These are phyloP conservation scores for Wallacemonas sp. DNA, from an alignment of 208 protist species.

Conservation along the genomic window DNA sequence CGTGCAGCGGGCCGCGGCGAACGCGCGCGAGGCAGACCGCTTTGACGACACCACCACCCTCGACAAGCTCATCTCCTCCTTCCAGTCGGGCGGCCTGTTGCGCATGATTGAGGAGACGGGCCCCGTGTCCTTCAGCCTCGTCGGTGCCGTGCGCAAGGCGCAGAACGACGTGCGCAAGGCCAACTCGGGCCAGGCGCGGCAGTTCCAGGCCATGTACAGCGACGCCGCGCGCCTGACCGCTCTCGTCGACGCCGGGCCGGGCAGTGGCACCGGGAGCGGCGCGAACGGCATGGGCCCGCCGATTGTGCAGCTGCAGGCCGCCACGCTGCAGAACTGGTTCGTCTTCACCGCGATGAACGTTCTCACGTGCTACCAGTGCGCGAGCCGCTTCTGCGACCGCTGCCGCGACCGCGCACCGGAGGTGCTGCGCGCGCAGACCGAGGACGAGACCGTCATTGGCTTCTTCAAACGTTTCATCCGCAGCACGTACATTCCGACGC, in stretches of 20 bases:
- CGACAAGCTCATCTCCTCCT: slow-evolving; percentile 63
- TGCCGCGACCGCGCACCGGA: slow-evolving; percentile 59
- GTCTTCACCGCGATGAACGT: slow-evolving; percentile 87
- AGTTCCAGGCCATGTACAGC: slow-evolving; percentile 45
- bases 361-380: slow-evolving; percentile 81
- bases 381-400: slow-evolving; percentile 58
- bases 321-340: slow-evolving; percentile 76
- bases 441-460: slow-evolving; percentile 58
- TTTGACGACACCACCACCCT: slow-evolving; percentile 43
- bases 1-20: slow-evolving; percentile 52
- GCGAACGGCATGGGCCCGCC: slow-evolving; percentile 19
- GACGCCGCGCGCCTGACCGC: slow-evolving; percentile 41
- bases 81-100: slow-evolving; percentile 61
- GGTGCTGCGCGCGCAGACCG: slow-evolving; percentile 34
- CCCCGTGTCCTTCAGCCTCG: slow-evolving; percentile 75
- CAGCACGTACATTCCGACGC: slow-evolving; percentile 63
- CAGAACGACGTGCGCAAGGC: slow-evolving; percentile 45
- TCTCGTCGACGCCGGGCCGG: slow-evolving; percentile 27
- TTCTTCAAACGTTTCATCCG: slow-evolving; percentile 75
- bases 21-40: slow-evolving; percentile 39
- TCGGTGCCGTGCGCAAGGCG: slow-evolving; percentile 68
- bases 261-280: slow-evolving; percentile 23
- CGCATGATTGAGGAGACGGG: slow-evolving; percentile 78
- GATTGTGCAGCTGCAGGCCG: slow-evolving; percentile 59
- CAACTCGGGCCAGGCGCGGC: slow-evolving; percentile 48